A percentile compares a stretch with the other conserved stretches of the same genome.
phyloP scores from a whole-genome alignment of 345 rosid genomes.

The Cardamine occulta region DNA sequence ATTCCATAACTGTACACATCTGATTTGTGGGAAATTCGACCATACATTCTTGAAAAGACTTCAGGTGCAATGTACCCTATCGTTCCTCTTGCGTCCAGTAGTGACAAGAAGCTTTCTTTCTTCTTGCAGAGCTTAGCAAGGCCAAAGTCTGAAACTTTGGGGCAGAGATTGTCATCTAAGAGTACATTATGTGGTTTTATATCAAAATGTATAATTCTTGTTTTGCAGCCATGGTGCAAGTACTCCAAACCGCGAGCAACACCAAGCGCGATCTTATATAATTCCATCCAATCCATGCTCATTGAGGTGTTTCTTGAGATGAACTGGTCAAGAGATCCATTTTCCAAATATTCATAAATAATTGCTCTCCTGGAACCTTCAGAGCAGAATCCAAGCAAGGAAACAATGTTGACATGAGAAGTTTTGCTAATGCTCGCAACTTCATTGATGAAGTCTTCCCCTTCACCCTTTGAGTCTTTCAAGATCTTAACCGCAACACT shows the following conservation, averaged over 20 bases:
- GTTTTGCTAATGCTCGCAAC: slow-evolving; percentile 55
- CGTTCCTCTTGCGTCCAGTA: slow-evolving; percentile 49
- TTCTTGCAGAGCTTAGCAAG: slow-evolving; percentile 52
- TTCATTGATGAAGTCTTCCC: slow-evolving; percentile 55
- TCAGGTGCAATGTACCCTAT: slow-evolving; percentile 58
- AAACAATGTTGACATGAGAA: slow-evolving; percentile 54
- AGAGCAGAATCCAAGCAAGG: slow-evolving; percentile 50
- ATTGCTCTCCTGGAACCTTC: slow-evolving; percentile 46
- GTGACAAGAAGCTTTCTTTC: slow-evolving; percentile 45
- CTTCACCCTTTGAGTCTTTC: slow-evolving; percentile 36
- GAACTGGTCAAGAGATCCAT: slow-evolving; percentile 51
- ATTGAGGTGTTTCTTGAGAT: background rate
- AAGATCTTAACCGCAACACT: slow-evolving; percentile 42
- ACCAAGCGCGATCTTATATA: slow-evolving; percentile 41
- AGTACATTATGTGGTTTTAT: slow-evolving; percentile 58
- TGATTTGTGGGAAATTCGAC: slow-evolving; percentile 48
- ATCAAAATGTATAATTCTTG: slow-evolving; percentile 57
- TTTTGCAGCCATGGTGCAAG: slow-evolving; percentile 57
- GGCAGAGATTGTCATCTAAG: slow-evolving; percentile 44
- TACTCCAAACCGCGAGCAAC: slow-evolving; percentile 56
- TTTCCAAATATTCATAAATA: slow-evolving; percentile 45
- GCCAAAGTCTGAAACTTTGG: slow-evolving; percentile 61
- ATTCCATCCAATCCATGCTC: slow-evolving; percentile 15
- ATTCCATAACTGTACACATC: slow-evolving; percentile 62
- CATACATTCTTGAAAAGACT: slow-evolving; percentile 43